Conservation (phyloP, 208 protist species). For the Angomonas ambiguus region DNA sequence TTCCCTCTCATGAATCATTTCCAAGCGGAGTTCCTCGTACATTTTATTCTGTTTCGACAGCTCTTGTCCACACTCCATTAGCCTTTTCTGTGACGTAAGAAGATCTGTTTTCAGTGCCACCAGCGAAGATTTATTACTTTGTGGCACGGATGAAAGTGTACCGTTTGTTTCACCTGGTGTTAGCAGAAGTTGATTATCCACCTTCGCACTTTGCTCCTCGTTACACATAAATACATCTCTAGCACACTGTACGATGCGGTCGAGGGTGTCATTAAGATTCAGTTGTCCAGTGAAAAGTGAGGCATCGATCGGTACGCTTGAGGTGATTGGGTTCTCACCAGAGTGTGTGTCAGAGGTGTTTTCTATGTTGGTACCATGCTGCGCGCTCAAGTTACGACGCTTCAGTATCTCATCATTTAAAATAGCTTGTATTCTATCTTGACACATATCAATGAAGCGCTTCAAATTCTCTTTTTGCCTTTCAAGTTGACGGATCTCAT, state of each 20-base stretch:
- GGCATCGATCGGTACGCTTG: too few relatives aligned
- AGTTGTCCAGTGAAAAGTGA: too few relatives aligned
- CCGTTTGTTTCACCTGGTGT: too few relatives aligned
- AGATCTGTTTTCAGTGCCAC: neutral
- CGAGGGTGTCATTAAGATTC: constrained; percentile 10
- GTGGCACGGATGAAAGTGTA: too few relatives aligned
- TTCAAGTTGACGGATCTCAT: constrained; percentile 60
- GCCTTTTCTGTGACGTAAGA: neutral
- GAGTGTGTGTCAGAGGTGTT: neutral
- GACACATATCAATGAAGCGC: constrained; percentile 47
- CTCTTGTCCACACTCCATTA: neutral
- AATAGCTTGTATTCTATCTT: constrained; percentile 53
- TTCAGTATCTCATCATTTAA: constrained; percentile 4
- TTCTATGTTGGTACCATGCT: neutral
- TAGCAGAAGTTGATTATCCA: too few relatives aligned
- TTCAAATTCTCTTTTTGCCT: constrained; percentile 74
- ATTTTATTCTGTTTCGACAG: neutral
- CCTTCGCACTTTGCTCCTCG: neutral
- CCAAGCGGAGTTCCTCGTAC: neutral
- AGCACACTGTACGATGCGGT: constrained; percentile 13
- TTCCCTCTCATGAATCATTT: neutral
- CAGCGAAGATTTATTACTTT: neutral
- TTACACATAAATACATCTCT: neutral
- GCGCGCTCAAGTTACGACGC: neutral
- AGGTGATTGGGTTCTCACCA: too few relatives aligned